Base-by-base conservation (phyloP, 768 basidiomycete species). In the Kondoa subrosea region DNA sequence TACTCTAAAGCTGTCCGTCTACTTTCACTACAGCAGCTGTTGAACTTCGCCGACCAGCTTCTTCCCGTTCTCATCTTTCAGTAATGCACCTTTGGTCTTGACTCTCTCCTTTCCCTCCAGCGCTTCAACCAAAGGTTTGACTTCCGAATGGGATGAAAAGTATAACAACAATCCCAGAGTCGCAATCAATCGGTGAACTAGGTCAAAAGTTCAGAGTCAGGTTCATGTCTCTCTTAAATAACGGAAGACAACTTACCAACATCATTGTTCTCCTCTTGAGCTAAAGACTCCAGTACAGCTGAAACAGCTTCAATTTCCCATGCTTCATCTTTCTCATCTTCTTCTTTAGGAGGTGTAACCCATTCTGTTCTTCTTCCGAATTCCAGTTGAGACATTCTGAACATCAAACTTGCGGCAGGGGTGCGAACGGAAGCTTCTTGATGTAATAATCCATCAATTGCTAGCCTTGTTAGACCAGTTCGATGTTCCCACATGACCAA, bases 301-400 rank as follows among this genome's bases (percentile, higher is more conserved):
- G 86, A 88, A 1, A 85, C 79, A 33, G 93, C 77, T 78, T 95
- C 92, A 0, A 87, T 80, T 73, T 89, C 85, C 88, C 89, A 92
- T 66, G 91, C 91, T 25, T 82, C 88, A 66, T 84, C 83, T 64
- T 83, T 84, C 16, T 65, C 64, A 1, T 76, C 77, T 31, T 75
- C 76, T 50, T 75, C 74, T 26, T 71, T 73, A 25, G 67, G 73
- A 16, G 25, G 31, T 21, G 56, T 30, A 2, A 57, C 40, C 63
- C 66, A 34, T 70, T 68, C 61, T 65, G 67, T 16, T 71, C 78
- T 27, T 77, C 77, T 50, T 74, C 75, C 57, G 79, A 91, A 89
- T 60, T 89, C 72, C 73, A 80, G 81, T 25, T 82, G 83, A 1
- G 85, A 82, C 21, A 86, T 75, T 72, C 92, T 87, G 74, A 93